A percentile compares a stretch with the other conserved stretches of the same genome.
These are phyloP conservation scores for Lipomyces sp. DNA, from an alignment of 805 yeast species.

Conservation along the genomic window DNA sequence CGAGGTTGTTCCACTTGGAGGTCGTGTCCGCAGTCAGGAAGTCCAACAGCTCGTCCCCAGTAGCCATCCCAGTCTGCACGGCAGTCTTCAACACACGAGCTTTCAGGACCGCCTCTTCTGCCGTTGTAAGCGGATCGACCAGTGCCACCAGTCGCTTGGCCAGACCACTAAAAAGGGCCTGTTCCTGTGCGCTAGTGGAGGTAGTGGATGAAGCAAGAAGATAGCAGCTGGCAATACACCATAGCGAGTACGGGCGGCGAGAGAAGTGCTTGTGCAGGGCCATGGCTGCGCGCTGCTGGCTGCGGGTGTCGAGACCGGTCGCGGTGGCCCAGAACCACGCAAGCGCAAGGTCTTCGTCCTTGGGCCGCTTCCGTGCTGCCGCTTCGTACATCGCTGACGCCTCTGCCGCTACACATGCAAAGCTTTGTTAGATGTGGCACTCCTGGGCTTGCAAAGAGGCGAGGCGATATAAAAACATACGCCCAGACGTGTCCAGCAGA, in stretches of 20 bases:
- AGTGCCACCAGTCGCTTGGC: slow-evolving; percentile 56
- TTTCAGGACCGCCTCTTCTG: slow-evolving; percentile 66
- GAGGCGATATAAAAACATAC: slow-evolving; percentile 5
- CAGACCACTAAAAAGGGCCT: slow-evolving; percentile 53
- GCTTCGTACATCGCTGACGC: slow-evolving; percentile 21
- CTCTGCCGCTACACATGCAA: slow-evolving; percentile 13
- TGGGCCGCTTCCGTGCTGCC: slow-evolving; percentile 24
- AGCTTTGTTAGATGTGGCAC: not conserved
- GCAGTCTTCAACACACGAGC: slow-evolving; percentile 45
- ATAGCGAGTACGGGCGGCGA: slow-evolving; percentile 14
- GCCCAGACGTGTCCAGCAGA: slow-evolving; percentile 13
- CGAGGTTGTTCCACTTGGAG: slow-evolving; percentile 49
- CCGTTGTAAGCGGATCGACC: slow-evolving; percentile 50
- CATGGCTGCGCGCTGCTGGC: slow-evolving; percentile 29
- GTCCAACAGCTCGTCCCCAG: slow-evolving; percentile 41
- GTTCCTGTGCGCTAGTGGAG: slow-evolving; percentile 47
- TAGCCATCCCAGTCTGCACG: slow-evolving; percentile 3
- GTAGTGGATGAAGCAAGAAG: slow-evolving; percentile 34
- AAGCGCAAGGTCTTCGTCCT: slow-evolving; percentile 15
- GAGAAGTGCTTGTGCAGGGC: slow-evolving; percentile 23
- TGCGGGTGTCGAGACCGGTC: slow-evolving; percentile 26
- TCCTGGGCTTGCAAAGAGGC: not conserved
- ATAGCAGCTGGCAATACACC: slow-evolving; percentile 20
- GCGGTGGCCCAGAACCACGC: slow-evolving; percentile 27
- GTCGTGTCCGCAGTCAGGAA: slow-evolving; percentile 29